Evolutionary conservation across 306 rosid species (phyloP), one percentile per base, ranked within the genome.

Genomic region (Sicyos baderoa): DNA sequence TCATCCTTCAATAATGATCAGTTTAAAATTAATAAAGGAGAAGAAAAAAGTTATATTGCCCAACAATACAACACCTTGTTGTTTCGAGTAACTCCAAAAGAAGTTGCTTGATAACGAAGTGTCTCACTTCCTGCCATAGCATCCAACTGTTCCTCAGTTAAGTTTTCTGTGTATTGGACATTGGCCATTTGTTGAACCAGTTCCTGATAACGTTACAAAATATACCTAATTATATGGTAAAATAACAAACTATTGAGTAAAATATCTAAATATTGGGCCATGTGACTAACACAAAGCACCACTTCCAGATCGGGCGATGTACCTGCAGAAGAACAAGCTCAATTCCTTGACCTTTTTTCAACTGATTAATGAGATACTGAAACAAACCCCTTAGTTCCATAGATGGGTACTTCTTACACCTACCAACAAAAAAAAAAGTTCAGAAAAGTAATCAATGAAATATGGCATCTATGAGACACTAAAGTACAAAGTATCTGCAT

Each of bases 121-220:
- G 99, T 88, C 83, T 90, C 99, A 77, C 99, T 83, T 76, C 99
- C 99, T 9, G 99, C 99, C 97, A 90, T 93, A 44, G 97, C 84
- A 81, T 93, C 99, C 79, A 93, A 82, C 84, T 93, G 99, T 40
- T 90, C 99, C 82, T 88, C 99, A 52, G 99, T 93, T 74, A 93
- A 83, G 77, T 93, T 88, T 81, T 93, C 97, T 0, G 99, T 93
- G 83, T 85, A 90, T 75, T 93, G 99, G 79, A 93, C 94, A 77
- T 93, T 93, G 82, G 97, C 99, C 99, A 93, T 93, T 90, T 93
- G 99, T 72, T 93, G 99, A 83, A 93, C 80, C 59, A 93, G 99
- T 80, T 93, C 99, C 99, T 93, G 81, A 74, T 55, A 73, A 71
- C 72, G 66, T 64, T 80, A 76, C 72, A 55, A 59, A 69, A 16